Conservation (phyloP, 176 grass and related monocot genomes). For the Juncus inflexus region DNA sequence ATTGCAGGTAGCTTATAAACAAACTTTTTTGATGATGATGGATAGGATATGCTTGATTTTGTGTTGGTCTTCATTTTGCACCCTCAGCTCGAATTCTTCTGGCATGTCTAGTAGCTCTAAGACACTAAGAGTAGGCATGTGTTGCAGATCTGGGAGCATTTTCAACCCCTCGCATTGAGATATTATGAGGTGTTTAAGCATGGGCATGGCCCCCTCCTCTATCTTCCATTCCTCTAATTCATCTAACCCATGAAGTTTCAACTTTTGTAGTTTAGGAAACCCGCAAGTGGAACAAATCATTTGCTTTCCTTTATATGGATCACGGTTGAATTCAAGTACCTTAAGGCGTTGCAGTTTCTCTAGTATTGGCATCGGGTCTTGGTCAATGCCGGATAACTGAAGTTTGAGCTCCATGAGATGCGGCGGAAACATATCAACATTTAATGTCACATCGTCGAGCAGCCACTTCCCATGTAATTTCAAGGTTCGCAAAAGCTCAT, state of each 20-base stretch:
- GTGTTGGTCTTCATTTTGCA: constrained; percentile 12
- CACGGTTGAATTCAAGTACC: too few species aligned
- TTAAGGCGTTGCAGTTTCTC: neutral
- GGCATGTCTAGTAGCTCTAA: neutral
- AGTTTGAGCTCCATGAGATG: neutral
- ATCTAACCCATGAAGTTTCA: neutral
- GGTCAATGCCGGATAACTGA: too few species aligned
- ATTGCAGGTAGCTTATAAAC: too few species aligned
- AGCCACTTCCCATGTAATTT: neutral
- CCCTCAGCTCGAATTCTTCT: neutral
- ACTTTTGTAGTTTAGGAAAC: constrained; percentile 17
- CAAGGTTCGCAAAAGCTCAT: neutral
- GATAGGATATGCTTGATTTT: constrained; percentile 23
- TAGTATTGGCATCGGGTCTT: neutral
- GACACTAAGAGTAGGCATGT: constrained; percentile 1
- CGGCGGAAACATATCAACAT: neutral
- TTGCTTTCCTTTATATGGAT: constrained; percentile 15
- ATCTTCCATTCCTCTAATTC: constrained; percentile 19
- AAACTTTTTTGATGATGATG: too few species aligned
- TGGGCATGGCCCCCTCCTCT: constrained; percentile 21
- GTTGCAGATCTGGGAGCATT: constrained; percentile 26
- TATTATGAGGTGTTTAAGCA: constrained; percentile 7
- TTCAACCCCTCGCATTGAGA: neutral
- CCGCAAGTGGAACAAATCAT: neutral
- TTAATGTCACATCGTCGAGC: neutral